A percentile compares a stretch with the other conserved stretches of the same genome.
These are phyloP conservation scores for Lactifluus hygrophoroides DNA, from an alignment of 768 basidiomycete species.

Conservation along the genomic window DNA sequence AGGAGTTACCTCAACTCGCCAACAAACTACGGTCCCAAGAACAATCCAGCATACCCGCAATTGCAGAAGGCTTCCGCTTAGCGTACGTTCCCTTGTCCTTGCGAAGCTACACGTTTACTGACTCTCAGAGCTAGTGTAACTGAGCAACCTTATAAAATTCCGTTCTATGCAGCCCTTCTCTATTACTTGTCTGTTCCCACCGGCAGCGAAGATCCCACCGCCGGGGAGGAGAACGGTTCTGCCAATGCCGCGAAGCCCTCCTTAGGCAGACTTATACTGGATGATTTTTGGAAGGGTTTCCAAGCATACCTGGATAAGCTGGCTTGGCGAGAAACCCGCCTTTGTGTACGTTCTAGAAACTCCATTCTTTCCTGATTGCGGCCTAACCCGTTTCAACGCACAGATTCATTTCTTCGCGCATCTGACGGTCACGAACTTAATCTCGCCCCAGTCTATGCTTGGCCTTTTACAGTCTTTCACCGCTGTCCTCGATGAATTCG, in stretches of 20 bases:
- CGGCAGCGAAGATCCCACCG: conserved; percentile 20
- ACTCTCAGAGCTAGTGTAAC: conserved; percentile 49
- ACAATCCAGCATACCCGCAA: conserved; percentile 48
- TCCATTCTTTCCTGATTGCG: background rate
- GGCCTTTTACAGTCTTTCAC: conserved; percentile 77
- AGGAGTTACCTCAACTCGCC: conserved; percentile 62
- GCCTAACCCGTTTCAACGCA: background rate
- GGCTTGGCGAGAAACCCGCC: conserved; percentile 83
- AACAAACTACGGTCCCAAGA: conserved; percentile 53
- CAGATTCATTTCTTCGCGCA: conserved; percentile 95
- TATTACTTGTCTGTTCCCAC: conserved; percentile 49
- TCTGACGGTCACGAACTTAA: conserved; percentile 63
- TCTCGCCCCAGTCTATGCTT: conserved; percentile 72
- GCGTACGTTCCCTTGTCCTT: conserved; percentile 35
- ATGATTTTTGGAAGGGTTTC: conserved; percentile 90
- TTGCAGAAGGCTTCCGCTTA: conserved; percentile 69
- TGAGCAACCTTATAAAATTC: conserved; percentile 91
- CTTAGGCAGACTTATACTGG: conserved; percentile 63
- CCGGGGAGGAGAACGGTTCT: conserved; percentile 30
- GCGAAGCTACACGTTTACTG: conserved; percentile 1
- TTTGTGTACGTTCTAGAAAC: conserved; percentile 57
- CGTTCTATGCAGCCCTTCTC: conserved; percentile 78
- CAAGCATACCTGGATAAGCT: conserved; percentile 81
- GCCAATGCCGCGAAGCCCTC: conserved; percentile 28
- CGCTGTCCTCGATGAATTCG: conserved; percentile 82